A percentile compares a stretch with the other conserved stretches of the same genome.
These are phyloP conservation scores for Amanita thiersii DNA, from an alignment of 768 basidiomycete genomes.

Conservation along the genomic window DNA sequence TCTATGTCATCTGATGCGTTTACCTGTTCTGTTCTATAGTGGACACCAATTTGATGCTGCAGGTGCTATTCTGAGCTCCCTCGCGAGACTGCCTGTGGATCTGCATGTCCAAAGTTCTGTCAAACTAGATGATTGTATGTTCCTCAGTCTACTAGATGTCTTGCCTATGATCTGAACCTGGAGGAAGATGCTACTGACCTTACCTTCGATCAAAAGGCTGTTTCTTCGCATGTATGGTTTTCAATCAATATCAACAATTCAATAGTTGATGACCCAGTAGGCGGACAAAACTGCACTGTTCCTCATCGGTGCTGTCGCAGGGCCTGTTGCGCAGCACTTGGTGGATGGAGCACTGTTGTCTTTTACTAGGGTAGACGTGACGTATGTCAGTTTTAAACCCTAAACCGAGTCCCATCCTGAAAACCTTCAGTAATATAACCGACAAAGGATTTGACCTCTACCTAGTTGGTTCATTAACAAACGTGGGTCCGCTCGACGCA, in stretches of 20 bases:
- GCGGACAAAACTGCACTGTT: slow-evolving; percentile 57
- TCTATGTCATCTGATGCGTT: background rate
- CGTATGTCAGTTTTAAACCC: slow-evolving; percentile 23
- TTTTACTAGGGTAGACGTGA: slow-evolving; percentile 54
- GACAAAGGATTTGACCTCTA: slow-evolving; percentile 57
- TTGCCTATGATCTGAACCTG: slow-evolving; percentile 4
- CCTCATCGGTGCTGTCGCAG: slow-evolving; percentile 65
- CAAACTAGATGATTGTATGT: slow-evolving; percentile 61
- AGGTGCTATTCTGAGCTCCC: slow-evolving; percentile 53
- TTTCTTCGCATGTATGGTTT: slow-evolving; percentile 42
- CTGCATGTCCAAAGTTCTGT: slow-evolving; percentile 44
- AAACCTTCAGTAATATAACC: slow-evolving; percentile 33
- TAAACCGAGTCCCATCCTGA: background rate
- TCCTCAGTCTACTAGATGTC: background rate
- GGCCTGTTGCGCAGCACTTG: slow-evolving; percentile 55
- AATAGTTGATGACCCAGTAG: slow-evolving; percentile 20
- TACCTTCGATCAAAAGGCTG: slow-evolving; percentile 46
- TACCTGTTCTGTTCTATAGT: slow-evolving; percentile 22
- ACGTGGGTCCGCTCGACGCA: slow-evolving; percentile 63
- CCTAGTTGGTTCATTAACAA: slow-evolving; percentile 51
- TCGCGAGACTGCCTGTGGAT: slow-evolving; percentile 52
- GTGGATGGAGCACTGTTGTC: slow-evolving; percentile 47
- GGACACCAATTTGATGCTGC: slow-evolving; percentile 58
- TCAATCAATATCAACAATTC: background rate
- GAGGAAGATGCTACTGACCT: slow-evolving; percentile 45